Base-by-base conservation (phyloP, 1,284 basidiomycete genomes). In the Ceratobasidium sp. region DNA sequence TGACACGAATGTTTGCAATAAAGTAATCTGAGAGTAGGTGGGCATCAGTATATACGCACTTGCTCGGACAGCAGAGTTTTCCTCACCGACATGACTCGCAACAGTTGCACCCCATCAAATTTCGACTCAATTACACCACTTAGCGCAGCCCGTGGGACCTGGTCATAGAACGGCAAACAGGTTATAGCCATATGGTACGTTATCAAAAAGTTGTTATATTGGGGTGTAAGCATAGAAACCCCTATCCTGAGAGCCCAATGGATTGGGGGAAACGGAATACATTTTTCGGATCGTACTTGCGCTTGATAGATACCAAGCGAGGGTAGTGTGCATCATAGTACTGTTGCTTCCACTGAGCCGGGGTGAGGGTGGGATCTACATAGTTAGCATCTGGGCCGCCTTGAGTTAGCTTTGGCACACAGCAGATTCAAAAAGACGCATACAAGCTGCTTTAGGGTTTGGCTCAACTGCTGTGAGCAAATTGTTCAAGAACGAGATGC, bases 261-360 rank as follows among this genome's bases (percentile, higher is more conserved):
- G 71, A 64, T 29, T 72, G 71, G 47, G 71, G 69, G 71, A 70
- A 72, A 2, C 47, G 54, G 54, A 72, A 72, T 3, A 72, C 71
- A 40, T 69, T 69, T 15, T 29, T 42, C 4, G 71, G 60, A 35
- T 72, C 71, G 25, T 54, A 57, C 38, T 50, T 45, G 20, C 53
- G 34, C 49, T 72, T 72, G 54, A 70, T 57, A 20, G 38, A 29
- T 49, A 52, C 32, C 31, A 70, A 52, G 22, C 62, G 58, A 4
- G 35, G 38, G 31, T 64, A 64, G 35, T 69, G 53, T 0, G 38
- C 31, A n/a, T 65, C 65, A 54, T 68, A 71, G 53, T 69, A 71
- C 32, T 50, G 32, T 34, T 25, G 32, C 29, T 57, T 53, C 71
- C 71, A 72, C 68, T 72, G 53, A 10, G 40, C 34, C 15, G 57